A percentile compares a stretch with the other conserved stretches of the same genome.
These are phyloP conservation scores for Aphelidium insulamus DNA, from an alignment of 371 early-diverging fungal species.

Conservation along the genomic window DNA sequence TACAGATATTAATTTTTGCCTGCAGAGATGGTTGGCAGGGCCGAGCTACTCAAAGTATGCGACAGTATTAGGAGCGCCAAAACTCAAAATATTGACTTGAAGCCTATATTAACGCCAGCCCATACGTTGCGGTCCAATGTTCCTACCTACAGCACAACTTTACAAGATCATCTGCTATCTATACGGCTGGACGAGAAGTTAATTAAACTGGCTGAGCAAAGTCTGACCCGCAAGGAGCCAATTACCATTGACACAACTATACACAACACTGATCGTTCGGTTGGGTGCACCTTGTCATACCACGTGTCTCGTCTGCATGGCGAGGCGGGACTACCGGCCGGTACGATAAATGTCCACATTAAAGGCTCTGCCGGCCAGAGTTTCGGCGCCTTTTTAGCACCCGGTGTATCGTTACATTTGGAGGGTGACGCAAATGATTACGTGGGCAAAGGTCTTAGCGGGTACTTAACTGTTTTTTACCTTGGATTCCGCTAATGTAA, in stretches of 20 bases:
- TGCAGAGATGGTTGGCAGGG: slow-evolving; percentile 89
- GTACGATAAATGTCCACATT: slow-evolving; percentile 59
- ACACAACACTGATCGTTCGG: slow-evolving; percentile 82
- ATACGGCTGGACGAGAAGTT: slow-evolving; percentile 60
- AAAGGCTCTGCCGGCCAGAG: slow-evolving; percentile 93
- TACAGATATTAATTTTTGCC: too few relatives aligned
- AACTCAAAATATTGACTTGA: slow-evolving; percentile 60
- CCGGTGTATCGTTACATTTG: slow-evolving; percentile 70
- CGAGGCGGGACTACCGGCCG: slow-evolving; percentile 59
- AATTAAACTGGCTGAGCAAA: slow-evolving; percentile 50
- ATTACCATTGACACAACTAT: slow-evolving; percentile 39
- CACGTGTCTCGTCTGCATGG: slow-evolving; percentile 58
- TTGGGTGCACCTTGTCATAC: slow-evolving; percentile 76
- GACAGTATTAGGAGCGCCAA: slow-evolving; percentile 47
- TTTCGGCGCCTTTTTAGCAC: slow-evolving; percentile 78
- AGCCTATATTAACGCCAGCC: slow-evolving; percentile 70
- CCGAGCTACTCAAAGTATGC: slow-evolving; percentile 56
- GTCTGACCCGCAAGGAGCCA: slow-evolving; percentile 30
- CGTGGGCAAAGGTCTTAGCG: slow-evolving; percentile 90
- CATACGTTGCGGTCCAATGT: slow-evolving; percentile 63
- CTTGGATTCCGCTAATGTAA: too few relatives aligned
- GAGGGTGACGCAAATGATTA: slow-evolving; percentile 96
- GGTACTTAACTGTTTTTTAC: too few relatives aligned
- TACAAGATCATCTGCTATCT: slow-evolving; percentile 70
- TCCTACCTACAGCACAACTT: slow-evolving; percentile 44